Base-by-base conservation (phyloP, 139 green algal genomes). In the Coelastrella sp. region DNA sequence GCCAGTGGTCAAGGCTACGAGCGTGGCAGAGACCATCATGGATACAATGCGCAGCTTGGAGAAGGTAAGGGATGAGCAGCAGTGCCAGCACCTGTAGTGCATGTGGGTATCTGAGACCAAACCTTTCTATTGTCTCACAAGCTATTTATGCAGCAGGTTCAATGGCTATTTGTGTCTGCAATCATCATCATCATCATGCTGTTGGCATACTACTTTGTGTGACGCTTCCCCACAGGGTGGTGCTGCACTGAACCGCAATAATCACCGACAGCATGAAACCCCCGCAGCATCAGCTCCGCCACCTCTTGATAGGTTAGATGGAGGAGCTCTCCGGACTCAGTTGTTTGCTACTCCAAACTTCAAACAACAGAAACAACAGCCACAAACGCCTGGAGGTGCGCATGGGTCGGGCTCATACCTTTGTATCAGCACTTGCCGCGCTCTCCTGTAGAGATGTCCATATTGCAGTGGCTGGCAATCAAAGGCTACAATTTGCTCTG, bases 21-120 rank as follows among this genome's bases (percentile, higher is more conserved):
- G 41, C 21, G 48, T 80, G 13, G 72, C 72, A 59, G 72, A 80
- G 45, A 80, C 72, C 2, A 80, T 80, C 15, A 45, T 80, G 72
- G 72, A 80, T 40, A 80, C 72, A 30, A 80, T 80, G 72, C 45
- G 72, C 27, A 64, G 48, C 48, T 32, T 80, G 27, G 72, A 80
- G 45, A 45, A 67, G 72, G 72, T 64, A 30, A 25, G 27, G n/a
- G n/a, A n/a, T n/a, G n/a, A n/a, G n/a, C n/a, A n/a, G n/a, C n/a
- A n/a, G n/a, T n/a, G n/a, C n/a, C n/a, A n/a, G n/a, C n/a, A n/a
- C n/a, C n/a, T n/a, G n/a, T n/a, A n/a, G n/a, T n/a, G n/a, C n/a
- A n/a, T 27, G 17, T 41, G 50, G 21, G 40, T 48, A 17, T 40
- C 11, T 50, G 4, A 13, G 45, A 57, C 45, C 11, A 13, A 57